phyloP scores from a whole-genome alignment of 352 stramenopile genomes.

The Phytophthora ramorum region DNA sequence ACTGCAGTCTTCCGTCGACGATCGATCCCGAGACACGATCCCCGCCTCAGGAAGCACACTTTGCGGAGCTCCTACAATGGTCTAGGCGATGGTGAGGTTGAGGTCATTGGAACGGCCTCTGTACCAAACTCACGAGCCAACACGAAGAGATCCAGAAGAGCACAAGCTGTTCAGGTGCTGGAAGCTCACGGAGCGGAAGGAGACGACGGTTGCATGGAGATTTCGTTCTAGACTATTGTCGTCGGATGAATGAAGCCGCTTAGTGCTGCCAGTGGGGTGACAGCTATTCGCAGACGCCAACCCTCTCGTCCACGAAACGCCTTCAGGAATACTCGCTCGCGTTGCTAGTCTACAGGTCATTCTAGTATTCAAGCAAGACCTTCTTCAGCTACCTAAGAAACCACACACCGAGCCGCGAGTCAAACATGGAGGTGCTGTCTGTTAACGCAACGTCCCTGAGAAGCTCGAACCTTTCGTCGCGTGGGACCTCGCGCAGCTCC shows the following conservation, averaged over 20 bases:
- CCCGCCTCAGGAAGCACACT: conserved; percentile 18
- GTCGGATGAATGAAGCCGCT: neutral
- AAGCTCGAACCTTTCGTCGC: conserved; percentile 48
- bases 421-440: conserved; percentile 42
- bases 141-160: neutral
- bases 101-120: conserved; percentile 1
- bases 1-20: conserved; percentile 60
- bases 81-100: conserved; percentile 10
- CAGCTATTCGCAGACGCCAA: conserved; percentile 17
- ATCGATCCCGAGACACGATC: conserved; percentile 36
- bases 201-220: conserved; percentile 15
- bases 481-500: conserved; percentile 34
- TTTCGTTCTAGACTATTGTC: conserved; percentile 12
- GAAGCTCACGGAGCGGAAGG: conserved; percentile 3
- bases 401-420: neutral
- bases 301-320: neutral
- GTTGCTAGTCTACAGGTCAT: neutral
- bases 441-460: conserved; percentile 42
- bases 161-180: conserved; percentile 2
- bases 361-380: neutral
- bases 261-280: neutral
- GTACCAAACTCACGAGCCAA: neutral
- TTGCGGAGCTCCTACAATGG: conserved; percentile 55
- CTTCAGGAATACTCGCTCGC: conserved; percentile 9
- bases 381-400: conserved; percentile 7